Percentiles rank a stretch among this genome's conserved stretches.
phyloP scores from a whole-genome alignment of 1,284 basidiomycete genomes.

The Phlebopus sp. region DNA sequence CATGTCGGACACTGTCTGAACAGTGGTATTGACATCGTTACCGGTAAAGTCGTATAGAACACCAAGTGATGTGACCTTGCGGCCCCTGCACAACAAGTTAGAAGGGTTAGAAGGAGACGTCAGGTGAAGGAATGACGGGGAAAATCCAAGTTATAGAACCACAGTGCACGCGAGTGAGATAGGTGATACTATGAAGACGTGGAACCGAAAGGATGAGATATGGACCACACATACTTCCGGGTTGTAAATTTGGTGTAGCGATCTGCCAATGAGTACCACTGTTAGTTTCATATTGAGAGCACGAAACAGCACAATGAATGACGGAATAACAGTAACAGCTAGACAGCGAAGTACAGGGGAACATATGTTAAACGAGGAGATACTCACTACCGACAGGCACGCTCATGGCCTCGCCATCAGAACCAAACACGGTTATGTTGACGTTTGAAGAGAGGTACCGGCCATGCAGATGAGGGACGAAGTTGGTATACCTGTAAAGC shows the following conservation, averaged over 20 bases:
- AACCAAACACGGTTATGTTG: constrained; percentile 71
- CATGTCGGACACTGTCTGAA: constrained; percentile 72
- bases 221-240: constrained; percentile 47
- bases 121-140: not conserved
- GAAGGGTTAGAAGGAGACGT: not conserved
- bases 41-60: constrained; percentile 76
- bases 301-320: no score
- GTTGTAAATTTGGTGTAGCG: constrained; percentile 78
- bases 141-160: not conserved
- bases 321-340: no score
- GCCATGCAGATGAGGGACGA: constrained; percentile 68
- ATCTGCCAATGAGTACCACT: constrained; percentile 31
- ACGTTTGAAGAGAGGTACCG: constrained; percentile 83
- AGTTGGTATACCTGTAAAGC: constrained; percentile 59
- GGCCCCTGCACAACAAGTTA: constrained; percentile 44
- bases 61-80: constrained; percentile 75
- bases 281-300: not conserved
- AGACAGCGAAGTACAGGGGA: no score
- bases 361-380: not conserved
- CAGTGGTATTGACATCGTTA: constrained; percentile 65
- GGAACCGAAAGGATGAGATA: not conserved
- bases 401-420: constrained; percentile 46
- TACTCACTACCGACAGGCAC: constrained; percentile 63
- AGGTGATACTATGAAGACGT: not conserved
- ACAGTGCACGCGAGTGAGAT: not conserved